A percentile compares a stretch with the other conserved stretches of the same genome.
Evolutionary conservation across 2,329 filamentous ascomycete species (phyloP).

Genomic region (Monosporascus sp.): DNA sequence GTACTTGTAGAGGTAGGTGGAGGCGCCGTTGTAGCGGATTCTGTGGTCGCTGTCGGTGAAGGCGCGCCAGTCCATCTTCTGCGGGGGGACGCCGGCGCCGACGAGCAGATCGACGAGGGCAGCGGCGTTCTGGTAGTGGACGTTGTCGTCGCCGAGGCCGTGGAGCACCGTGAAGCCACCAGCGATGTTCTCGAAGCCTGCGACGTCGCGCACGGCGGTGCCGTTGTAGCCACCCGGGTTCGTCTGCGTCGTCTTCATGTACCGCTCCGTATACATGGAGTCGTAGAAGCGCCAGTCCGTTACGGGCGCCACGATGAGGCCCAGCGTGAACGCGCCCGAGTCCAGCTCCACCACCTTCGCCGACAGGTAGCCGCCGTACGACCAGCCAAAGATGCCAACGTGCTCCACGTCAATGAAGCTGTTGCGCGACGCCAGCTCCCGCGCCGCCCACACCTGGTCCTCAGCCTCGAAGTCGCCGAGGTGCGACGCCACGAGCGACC

Average conservation of each 20-base stretch:
- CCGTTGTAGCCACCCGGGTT: slow-evolving; percentile 57
- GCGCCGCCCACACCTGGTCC: slow-evolving; percentile 64
- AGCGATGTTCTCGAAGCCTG: slow-evolving; percentile 56
- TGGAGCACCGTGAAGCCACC: slow-evolving; percentile 60
- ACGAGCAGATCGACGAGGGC: slow-evolving; percentile 58
- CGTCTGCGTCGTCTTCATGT: slow-evolving; percentile 57
- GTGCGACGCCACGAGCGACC: slow-evolving; percentile 49
- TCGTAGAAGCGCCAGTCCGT: slow-evolving; percentile 68
- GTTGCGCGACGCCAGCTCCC: slow-evolving; percentile 43
- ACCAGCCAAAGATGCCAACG: slow-evolving; percentile 65
- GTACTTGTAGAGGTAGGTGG: slow-evolving; percentile 55
- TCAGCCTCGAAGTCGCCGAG: slow-evolving; percentile 58
- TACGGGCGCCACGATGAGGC: slow-evolving; percentile 59
- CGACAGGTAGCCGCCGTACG: slow-evolving; percentile 61
- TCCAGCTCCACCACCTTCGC: slow-evolving; percentile 60
- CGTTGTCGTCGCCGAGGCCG: slow-evolving; percentile 65
- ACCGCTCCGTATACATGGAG: slow-evolving; percentile 65
- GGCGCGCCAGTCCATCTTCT: slow-evolving; percentile 57
- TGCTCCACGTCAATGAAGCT: slow-evolving; percentile 52
- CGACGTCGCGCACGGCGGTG: slow-evolving; percentile 51
- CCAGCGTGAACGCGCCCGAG: slow-evolving; percentile 56
- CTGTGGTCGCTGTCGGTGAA: slow-evolving; percentile 63
- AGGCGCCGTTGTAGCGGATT: slow-evolving; percentile 53
- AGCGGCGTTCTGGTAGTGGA: slow-evolving; percentile 64
- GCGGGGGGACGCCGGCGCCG: slow-evolving; percentile 49